Conservation (phyloP, 2,329 filamentous ascomycete genomes). For the Chaetoscypha palmicola region DNA sequence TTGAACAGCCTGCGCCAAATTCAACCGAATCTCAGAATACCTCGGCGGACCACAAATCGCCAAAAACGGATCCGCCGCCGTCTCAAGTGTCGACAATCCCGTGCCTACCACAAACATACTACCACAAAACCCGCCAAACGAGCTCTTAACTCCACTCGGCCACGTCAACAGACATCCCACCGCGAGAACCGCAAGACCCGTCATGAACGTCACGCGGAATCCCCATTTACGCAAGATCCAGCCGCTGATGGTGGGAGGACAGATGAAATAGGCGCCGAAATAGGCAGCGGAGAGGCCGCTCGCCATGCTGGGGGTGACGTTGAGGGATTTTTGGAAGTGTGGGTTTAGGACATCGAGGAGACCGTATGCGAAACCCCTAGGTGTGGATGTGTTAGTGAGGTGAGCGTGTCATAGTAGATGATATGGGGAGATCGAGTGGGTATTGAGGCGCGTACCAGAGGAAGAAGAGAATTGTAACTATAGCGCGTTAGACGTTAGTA, state of each 20-base stretch:
- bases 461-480: slow-evolving; percentile 44
- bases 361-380: slow-evolving; percentile 38
- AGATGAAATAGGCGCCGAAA: slow-evolving; percentile 57
- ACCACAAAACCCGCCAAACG: slow-evolving; percentile 68
- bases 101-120: slow-evolving; percentile 68
- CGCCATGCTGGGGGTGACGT: slow-evolving; percentile 29
- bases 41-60: slow-evolving; percentile 57
- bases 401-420: neutral
- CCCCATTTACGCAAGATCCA: slow-evolving; percentile 59
- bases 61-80: slow-evolving; percentile 59
- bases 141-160: slow-evolving; percentile 49
- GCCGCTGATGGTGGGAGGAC: slow-evolving; percentile 58
- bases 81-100: slow-evolving; percentile 68
- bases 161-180: slow-evolving; percentile 54
- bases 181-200: slow-evolving; percentile 60
- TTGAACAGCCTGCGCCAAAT: slow-evolving; percentile 71
- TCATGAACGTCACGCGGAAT: slow-evolving; percentile 60
- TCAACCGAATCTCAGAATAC: slow-evolving; percentile 68
- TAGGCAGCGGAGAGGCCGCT: slow-evolving; percentile 29
- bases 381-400: too few relatives aligned
- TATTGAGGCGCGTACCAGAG: slow-evolving; percentile 40
- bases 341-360: slow-evolving; percentile 39
- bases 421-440: neutral
- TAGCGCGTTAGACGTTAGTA: too few relatives aligned
- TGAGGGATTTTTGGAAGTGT: slow-evolving; percentile 36